Percentiles rank a stretch among this genome's conserved stretches.
phyloP scores from a whole-genome alignment of 2,329 filamentous ascomycete genomes.

The Diaporthe nobilis region DNA sequence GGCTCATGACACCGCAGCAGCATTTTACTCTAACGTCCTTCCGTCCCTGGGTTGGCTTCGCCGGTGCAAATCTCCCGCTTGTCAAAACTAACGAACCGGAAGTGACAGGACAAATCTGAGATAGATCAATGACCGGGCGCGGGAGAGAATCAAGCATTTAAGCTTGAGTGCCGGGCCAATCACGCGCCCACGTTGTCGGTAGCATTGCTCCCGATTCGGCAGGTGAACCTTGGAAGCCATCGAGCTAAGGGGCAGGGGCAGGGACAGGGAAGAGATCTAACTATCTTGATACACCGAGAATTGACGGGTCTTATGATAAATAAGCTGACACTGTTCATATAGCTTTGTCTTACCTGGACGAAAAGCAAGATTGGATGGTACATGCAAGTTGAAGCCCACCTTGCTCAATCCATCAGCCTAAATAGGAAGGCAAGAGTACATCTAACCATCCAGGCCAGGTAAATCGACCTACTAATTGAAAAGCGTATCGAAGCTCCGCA shows the following conservation, averaged over 20 bases:
- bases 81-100: slow-evolving; percentile 19
- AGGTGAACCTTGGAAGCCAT: slow-evolving; percentile 16
- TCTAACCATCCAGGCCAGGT: no score
- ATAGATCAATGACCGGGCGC: background rate
- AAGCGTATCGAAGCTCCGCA: no score
- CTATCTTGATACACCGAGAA: background rate
- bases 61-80: slow-evolving; percentile 23
- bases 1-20: background rate
- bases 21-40: slow-evolving; percentile 7
- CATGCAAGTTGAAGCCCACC: background rate
- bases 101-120: background rate
- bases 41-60: slow-evolving; percentile 23
- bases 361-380: background rate
- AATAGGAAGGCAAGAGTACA: no score
- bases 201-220: background rate
- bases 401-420: background rate
- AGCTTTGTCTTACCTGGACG: background rate
- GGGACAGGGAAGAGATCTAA: background rate
- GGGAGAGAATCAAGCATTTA: slow-evolving; percentile 11
- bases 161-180: slow-evolving; percentile 19
- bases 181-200: slow-evolving; percentile 1
- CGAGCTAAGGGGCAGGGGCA: background rate
- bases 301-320: background rate
- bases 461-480: no score
- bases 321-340: background rate